Evolutionary conservation across 1,284 basidiomycete species (phyloP).

Genomic region (Sanghuangporus weigelae): DNA sequence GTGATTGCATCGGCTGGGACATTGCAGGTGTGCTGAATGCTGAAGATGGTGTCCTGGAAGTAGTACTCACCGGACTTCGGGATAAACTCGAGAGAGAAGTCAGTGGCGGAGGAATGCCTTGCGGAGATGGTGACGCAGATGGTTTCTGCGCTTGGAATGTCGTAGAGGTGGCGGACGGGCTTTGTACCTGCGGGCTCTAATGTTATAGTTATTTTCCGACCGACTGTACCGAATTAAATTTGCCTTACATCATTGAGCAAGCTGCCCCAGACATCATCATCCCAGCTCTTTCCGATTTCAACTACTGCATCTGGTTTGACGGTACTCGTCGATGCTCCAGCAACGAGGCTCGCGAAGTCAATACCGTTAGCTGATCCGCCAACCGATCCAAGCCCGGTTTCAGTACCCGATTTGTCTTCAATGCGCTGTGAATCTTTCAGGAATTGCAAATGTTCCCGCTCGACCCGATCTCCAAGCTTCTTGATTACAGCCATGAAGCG

Average conservation of each 20-base stretch:
- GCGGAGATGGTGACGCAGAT: constrained; percentile 6
- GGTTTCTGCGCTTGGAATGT: constrained; percentile 20
- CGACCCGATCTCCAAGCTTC: constrained; percentile 73
- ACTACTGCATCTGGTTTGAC: constrained; percentile 43
- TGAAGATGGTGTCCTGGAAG: constrained; percentile 26
- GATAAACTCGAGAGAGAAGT: constrained; percentile 19
- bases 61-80: constrained; percentile 22
- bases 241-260: constrained; percentile 49
- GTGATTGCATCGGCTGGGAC: constrained; percentile 27
- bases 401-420: constrained; percentile 63
- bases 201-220: neutral
- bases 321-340: constrained; percentile 38
- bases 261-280: constrained; percentile 76
- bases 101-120: constrained; percentile 18
- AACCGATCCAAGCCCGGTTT: constrained; percentile 30
- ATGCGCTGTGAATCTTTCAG: constrained; percentile 78
- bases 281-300: constrained; percentile 49
- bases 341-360: constrained; percentile 74
- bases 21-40: constrained; percentile 18
- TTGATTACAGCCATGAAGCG: constrained; percentile 82
- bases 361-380: constrained; percentile 29
- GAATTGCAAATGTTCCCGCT: constrained; percentile 81
- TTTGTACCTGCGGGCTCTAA: constrained; percentile 19
- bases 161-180: constrained; percentile 20
- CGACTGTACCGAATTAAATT: too few species aligned